Conservation (phyloP, 2,329 filamentous ascomycete genomes). For the Phialocephala sp. region DNA sequence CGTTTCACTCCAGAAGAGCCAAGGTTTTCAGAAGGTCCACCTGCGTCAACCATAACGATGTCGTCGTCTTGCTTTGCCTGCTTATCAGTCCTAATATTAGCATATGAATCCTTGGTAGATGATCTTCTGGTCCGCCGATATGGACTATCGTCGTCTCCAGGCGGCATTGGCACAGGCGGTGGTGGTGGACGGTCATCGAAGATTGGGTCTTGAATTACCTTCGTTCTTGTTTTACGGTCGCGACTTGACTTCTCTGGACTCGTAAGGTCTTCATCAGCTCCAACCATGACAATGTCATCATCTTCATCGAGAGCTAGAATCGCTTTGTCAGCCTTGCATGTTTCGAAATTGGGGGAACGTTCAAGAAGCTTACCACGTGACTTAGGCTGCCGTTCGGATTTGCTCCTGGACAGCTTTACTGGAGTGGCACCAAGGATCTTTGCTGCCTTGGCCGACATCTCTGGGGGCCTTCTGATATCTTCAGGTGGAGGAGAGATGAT, state of each 20-base stretch:
- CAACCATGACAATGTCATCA: constrained; percentile 57
- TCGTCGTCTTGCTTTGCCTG: constrained; percentile 71
- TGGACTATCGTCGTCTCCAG: constrained; percentile 38
- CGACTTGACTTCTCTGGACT: constrained; percentile 55
- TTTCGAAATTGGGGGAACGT: constrained; percentile 2
- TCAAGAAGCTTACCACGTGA: constrained; percentile 44
- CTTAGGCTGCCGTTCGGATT: constrained; percentile 55
- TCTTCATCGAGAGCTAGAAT: constrained; percentile 47
- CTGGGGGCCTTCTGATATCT: constrained; percentile 54
- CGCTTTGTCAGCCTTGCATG: constrained; percentile 28
- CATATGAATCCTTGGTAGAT: constrained; percentile 39
- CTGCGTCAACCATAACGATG: constrained; percentile 60
- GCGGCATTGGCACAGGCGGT: constrained; percentile 41
- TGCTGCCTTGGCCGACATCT: constrained; percentile 76
- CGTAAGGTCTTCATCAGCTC: constrained; percentile 48
- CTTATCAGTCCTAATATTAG: constrained; percentile 56
- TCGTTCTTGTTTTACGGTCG: constrained; percentile 48
- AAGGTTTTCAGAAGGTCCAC: constrained; percentile 49
- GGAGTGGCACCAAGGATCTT: constrained; percentile 71
- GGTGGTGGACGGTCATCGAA: constrained; percentile 35
- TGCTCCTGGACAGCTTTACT: constrained; percentile 53
- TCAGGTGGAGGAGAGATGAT: constrained; percentile 77
- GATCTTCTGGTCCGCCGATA: constrained; percentile 36
- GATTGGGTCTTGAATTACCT: constrained; percentile 46
- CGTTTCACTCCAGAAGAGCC: constrained; percentile 53